Evolutionary conservation across 2,329 filamentous ascomycete species (phyloP), one percentile per base, ranked within the genome.

Genomic region (Phyllosticta citrichinensis): DNA sequence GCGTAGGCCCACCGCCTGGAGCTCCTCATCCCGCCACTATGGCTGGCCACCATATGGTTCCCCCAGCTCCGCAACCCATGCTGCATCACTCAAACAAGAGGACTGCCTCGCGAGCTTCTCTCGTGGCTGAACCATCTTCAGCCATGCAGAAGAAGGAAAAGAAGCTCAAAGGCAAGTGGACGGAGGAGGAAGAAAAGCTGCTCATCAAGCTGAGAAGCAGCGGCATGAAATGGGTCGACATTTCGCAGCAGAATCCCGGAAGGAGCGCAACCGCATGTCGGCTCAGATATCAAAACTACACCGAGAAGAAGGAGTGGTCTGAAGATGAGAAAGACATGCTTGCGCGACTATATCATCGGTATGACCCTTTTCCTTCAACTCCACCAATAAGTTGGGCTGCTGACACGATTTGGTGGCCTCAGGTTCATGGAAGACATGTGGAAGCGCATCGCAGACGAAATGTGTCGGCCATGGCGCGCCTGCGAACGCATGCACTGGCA

Each of bases 401-500:
- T 66, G 63, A 67, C 67, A 10, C 50, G 6, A 22, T 19, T 22
- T 55, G 56, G 22, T 53, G 52, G 24, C n/a, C 55, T 33, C 71
- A 97, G 93, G 74, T 96, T 97, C 80, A 97, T 97, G 75, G 85
- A 89, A 65, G 91, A 97, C 71, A 97, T 97, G 91, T 99, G 93
- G 93, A 86, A 89, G 63, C 94, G 93, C 70, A 89, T 97, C 22
- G 91, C 92, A 52, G 91, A 94, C 73, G 93, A 97, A 75, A 93
- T 99, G 87, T 87, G 86, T 30, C 87, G 97, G 62, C 94, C 93
- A 40, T 97, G 93, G 93, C 84, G 94, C 69, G 91, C 94, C 19
- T 93, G 90, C 55, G 93, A 99, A 76, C 92, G 91, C 4, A 97
- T 97, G 92, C 94, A 97, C 75, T 99, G 94, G 93, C 89, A 96